Conservation (phyloP, 2,329 filamentous ascomycete genomes). For the Endoconidiophora laricicola region DNA sequence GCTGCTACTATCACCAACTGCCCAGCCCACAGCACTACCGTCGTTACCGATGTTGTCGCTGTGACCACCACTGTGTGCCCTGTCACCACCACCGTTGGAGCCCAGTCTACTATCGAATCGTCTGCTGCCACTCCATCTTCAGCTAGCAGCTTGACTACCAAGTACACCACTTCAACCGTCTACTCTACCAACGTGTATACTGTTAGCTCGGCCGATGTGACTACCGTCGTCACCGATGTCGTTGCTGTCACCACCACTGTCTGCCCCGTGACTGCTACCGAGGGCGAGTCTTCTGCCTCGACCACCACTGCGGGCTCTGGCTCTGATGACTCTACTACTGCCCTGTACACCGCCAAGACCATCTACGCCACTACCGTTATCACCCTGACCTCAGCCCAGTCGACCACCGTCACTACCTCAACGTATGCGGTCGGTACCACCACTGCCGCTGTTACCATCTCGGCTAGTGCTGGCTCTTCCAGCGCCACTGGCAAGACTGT, state of each 20-base stretch:
- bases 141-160: background rate
- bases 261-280: background rate
- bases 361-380: slow-evolving; percentile 5
- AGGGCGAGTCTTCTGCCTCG: background rate
- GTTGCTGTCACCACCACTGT: slow-evolving; percentile 1
- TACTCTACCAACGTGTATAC: slow-evolving; percentile 5
- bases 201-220: background rate
- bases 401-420: too few species aligned
- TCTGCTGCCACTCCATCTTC: slow-evolving; percentile 25
- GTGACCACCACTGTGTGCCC: slow-evolving; percentile 27
- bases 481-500: too few species aligned
- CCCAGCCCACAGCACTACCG: slow-evolving; percentile 23
- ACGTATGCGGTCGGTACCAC: too few species aligned
- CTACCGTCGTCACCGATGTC: background rate
- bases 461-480: too few species aligned
- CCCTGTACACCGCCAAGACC: slow-evolving; percentile 1
- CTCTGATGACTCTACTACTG: background rate
- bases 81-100: slow-evolving; percentile 14
- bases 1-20: slow-evolving; percentile 39
- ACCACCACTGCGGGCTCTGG: background rate
- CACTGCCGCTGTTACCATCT: background rate
- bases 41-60: slow-evolving; percentile 22
- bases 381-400: background rate
- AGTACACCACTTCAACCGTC: slow-evolving; percentile 1
- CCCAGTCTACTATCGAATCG: background rate